Conservation (phyloP, 2,329 filamentous ascomycete genomes). For the Daldinia sp. region DNA sequence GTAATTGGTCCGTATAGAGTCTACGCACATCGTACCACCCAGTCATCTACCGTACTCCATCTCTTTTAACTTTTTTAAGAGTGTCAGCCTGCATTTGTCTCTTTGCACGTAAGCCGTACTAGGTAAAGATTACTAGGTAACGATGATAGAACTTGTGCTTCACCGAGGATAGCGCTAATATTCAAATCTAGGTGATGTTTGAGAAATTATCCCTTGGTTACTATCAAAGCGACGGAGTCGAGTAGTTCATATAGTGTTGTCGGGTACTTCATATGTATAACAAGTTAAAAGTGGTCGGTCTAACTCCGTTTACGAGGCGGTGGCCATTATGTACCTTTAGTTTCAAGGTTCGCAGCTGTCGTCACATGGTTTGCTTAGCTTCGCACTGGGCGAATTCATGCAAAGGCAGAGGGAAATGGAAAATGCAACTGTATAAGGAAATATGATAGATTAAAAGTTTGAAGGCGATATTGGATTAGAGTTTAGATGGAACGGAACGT, state of each 20-base stretch:
- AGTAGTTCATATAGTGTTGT: not conserved
- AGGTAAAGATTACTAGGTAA: not conserved
- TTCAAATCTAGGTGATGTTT: not conserved
- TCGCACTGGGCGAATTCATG: constrained; percentile 9
- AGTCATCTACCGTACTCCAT: too few species aligned
- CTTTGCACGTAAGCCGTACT: constrained; percentile 15
- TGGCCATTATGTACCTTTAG: too few species aligned
- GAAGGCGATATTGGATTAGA: constrained; percentile 30
- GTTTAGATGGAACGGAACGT: constrained; percentile 11
- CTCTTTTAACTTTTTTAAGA: not conserved
- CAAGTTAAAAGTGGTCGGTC: not conserved
- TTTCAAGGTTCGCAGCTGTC: not conserved
- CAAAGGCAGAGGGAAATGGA: not conserved
- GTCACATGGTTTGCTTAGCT: constrained; percentile 20
- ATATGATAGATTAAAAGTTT: constrained; percentile 18
- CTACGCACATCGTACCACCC: constrained; percentile 23
- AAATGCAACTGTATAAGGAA: not conserved
- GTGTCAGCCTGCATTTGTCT: constrained; percentile 27
- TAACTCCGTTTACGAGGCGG: not conserved
- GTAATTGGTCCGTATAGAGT: constrained; percentile 12
- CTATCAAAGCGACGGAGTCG: not conserved
- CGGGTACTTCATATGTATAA: too few species aligned
- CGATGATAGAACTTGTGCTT: constrained; percentile 5
- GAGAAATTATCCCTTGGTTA: not conserved
- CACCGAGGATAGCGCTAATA: not conserved